Conservation (phyloP, 2,329 filamentous ascomycete genomes). For the Fusarium incarnatum region DNA sequence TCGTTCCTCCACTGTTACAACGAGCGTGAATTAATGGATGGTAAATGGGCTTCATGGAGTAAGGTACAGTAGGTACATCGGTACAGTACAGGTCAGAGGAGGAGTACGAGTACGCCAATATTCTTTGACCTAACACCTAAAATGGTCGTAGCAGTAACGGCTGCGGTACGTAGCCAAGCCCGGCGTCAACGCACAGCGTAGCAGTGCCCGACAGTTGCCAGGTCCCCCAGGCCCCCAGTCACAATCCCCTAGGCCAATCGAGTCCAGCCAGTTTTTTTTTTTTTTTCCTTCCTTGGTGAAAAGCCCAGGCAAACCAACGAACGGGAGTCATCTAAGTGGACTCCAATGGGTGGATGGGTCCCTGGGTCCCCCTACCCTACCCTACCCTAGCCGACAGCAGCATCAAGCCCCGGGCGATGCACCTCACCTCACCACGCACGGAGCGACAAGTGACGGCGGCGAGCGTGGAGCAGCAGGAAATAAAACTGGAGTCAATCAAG, state of each 20-base stretch:
- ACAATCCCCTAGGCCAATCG: not conserved
- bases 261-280: slow-evolving; percentile 18
- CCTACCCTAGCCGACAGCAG: slow-evolving; percentile 2
- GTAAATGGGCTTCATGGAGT: not conserved
- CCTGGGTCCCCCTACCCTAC: slow-evolving; percentile 3
- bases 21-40: slow-evolving; percentile 7
- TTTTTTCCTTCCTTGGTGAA: not conserved
- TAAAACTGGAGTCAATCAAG: slow-evolving; percentile 24
- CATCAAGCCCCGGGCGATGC: slow-evolving; percentile 30
- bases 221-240: slow-evolving; percentile 20
- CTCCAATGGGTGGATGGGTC: slow-evolving; percentile 23
- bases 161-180: slow-evolving; percentile 29
- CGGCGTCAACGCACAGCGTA: slow-evolving; percentile 27
- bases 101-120: slow-evolving; percentile 32
- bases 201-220: slow-evolving; percentile 35
- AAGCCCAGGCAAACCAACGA: slow-evolving; percentile 4
- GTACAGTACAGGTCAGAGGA: slow-evolving; percentile 1
- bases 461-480: slow-evolving; percentile 31
- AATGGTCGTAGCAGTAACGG: slow-evolving; percentile 29
- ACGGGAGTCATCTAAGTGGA: slow-evolving; percentile 18
- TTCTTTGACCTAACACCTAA: not conserved
- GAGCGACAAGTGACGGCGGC: slow-evolving; percentile 40
- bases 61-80: not conserved
- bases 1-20: slow-evolving; percentile 36
- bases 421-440: slow-evolving; percentile 40